Base-by-base conservation (phyloP, 2,329 filamentous ascomycete genomes). In the Aureobasidium leucospermi region DNA sequence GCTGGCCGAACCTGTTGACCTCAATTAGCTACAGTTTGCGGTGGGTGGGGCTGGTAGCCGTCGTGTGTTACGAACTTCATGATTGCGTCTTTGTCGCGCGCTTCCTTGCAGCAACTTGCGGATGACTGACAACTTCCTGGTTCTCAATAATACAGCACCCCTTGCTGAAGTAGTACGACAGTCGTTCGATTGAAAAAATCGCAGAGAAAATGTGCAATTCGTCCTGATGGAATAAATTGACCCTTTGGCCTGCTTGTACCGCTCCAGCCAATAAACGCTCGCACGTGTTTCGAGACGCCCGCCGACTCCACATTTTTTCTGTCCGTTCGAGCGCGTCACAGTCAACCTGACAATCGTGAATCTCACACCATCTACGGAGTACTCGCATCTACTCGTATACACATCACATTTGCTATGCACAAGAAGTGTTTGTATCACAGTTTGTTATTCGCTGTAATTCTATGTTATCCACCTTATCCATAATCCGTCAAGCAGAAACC, bases 1-100 rank as follows among this genome's bases (percentile, higher is more conserved):
- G 92, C 76, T 96, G 90, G 73, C 94, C 94, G 81, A 97, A 99
- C 81, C 84, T 87, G 68, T 53, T 16, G 55, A 36, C 29, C 41
- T 32, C 15, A 2, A 10, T 58, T 41, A 58, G 55, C 32, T 58
- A 10, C 19, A 48, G 55, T 23, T 48, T 39, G 42, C 34, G 23
- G 13, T 31, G 42, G 43, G 42, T 36, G 43, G 23, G 32, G 51
- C 38, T 32, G 39, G 38, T 11, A 31, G 49, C 19, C 49, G 49
- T 57, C 53, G 41, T 43, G 55, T 39, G 43, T 16, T 58, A 48
- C 43, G 43, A 43, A 58, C 55, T 48, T 58, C 55, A 58, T 58
- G 55, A 36, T 47, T 34, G 41, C 11, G 11, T 47, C 53, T 34
- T 28, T 9, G 36, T 31, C 36, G 51, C 51, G 16, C 55, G 43